These are phyloP conservation scores for Populus deltoides DNA, from an alignment of 345 rosid genomes.

Conservation along the genomic window DNA sequence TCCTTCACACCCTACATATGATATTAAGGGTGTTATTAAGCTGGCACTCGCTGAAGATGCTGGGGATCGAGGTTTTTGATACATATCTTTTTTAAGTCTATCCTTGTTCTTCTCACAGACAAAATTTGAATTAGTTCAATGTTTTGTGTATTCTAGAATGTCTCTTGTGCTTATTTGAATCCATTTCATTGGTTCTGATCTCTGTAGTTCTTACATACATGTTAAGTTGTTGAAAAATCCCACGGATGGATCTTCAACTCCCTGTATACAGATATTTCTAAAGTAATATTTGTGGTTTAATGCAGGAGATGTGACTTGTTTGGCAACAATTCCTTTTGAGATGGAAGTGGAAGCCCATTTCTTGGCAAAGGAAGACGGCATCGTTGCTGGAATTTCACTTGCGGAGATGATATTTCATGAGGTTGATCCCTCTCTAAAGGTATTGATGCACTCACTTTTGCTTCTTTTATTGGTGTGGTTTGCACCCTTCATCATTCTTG, in stretches of 20 bases:
- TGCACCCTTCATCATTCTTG: conserved; percentile 16
- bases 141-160: background rate
- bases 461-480: conserved; percentile 15
- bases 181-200: background rate
- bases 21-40: conserved; percentile 66
- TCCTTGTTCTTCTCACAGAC: background rate
- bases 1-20: conserved; percentile 88
- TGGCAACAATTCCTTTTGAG: conserved; percentile 82
- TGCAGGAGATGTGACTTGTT: conserved; percentile 89
- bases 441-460: conserved; percentile 15
- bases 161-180: background rate
- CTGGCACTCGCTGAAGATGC: conserved; percentile 89
- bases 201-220: background rate
- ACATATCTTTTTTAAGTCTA: background rate
- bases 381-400: conserved; percentile 75
- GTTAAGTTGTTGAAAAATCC: background rate
- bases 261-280: background rate
- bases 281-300: conserved; percentile 18
- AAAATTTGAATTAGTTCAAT: background rate
- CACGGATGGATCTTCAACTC: background rate
- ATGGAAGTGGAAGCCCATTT: conserved; percentile 91
- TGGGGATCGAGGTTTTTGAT: conserved; percentile 66
- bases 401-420: conserved; percentile 83
- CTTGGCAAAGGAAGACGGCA: conserved; percentile 89
- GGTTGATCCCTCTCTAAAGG: conserved; percentile 85